Percentiles rank a stretch among this genome's conserved stretches.
These are phyloP conservation scores for Vigna mungo DNA, from an alignment of 306 rosid species.

Conservation along the genomic window DNA sequence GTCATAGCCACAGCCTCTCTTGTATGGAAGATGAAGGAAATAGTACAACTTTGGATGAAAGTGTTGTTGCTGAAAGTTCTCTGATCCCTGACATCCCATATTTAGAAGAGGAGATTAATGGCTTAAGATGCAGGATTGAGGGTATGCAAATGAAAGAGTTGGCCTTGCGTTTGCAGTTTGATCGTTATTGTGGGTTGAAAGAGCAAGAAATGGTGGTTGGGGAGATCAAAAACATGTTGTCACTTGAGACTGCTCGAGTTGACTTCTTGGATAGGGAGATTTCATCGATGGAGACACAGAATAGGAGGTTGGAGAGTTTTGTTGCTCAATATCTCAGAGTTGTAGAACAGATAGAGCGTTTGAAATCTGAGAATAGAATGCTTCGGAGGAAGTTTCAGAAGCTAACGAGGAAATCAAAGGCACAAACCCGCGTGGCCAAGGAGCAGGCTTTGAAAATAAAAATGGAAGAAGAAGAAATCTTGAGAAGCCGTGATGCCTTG, in stretches of 20 bases:
- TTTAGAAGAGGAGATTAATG: slow-evolving; percentile 49
- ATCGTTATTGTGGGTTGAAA: slow-evolving; percentile 57
- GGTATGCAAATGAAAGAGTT: slow-evolving; percentile 58
- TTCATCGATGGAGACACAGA: slow-evolving; percentile 57
- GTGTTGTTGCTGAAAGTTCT: slow-evolving; percentile 9
- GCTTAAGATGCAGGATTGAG: slow-evolving; percentile 55
- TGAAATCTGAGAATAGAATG: slow-evolving; percentile 60
- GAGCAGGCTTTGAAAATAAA: slow-evolving; percentile 58
- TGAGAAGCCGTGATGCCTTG: slow-evolving; percentile 51
- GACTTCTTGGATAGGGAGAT: slow-evolving; percentile 66
- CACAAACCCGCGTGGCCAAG: slow-evolving; percentile 45
- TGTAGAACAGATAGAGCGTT: slow-evolving; percentile 53
- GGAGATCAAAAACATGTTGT: slow-evolving; percentile 54
- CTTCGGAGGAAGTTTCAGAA: slow-evolving; percentile 58
- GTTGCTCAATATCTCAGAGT: slow-evolving; percentile 46
- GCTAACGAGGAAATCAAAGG: slow-evolving; percentile 57
- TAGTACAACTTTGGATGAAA: background rate
- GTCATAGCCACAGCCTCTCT: slow-evolving; percentile 31
- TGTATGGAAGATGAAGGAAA: slow-evolving; percentile 44
- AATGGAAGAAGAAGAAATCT: slow-evolving; percentile 52
- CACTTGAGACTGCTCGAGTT: slow-evolving; percentile 52
- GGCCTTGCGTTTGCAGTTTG: slow-evolving; percentile 54
- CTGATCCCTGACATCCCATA: slow-evolving; percentile 10
- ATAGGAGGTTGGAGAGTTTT: slow-evolving; percentile 51
- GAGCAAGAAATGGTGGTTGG: slow-evolving; percentile 59